Evolutionary conservation across 805 yeast species (phyloP), one percentile per base, ranked within the genome.

Genomic region (Starmerella apicola): DNA sequence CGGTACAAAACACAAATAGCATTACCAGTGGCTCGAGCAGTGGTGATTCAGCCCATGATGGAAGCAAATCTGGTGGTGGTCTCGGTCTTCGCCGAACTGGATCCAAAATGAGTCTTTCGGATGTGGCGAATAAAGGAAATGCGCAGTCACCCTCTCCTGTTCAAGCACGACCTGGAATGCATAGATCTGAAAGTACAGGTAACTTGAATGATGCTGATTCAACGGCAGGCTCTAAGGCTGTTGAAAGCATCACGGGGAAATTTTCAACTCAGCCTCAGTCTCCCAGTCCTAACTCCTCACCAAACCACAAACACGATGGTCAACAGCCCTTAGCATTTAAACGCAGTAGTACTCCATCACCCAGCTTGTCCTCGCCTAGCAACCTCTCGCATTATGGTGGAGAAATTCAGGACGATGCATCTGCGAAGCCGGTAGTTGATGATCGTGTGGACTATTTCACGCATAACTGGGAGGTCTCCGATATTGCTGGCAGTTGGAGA

Each of bases 391-490:
- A n/a, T 23, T 12, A 18, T 34, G 22, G 30, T 19, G 8, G 33
- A 23, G 9, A 12, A 16, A 10, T 41, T 15, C 36, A 37, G 18
- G 57, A 53, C 39, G 57, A 53, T 37, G 38, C 44, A 9, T 37
- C 40, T 16, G 34, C 86, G 27, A 72, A 71, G 38, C 72, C 74
- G 50, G 91, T 81, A 53, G 95, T 97, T 4, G 72, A 81, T 37
- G 72, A 78, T 39, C 96, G 86, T 56, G 98, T 91, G 7, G 99
- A 91, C 63, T 91, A 91, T 60, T 67, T 91, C 37, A 81, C 95
- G 4, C 95, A 91, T 58, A 71, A 91, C 58, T 91, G 99, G 99
- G 83, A 84, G 51, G 97, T 86, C 49, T 64, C 76, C 4, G 98
- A 91, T 57, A 82, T 91, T 23, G 82, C 94, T 10, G 82, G 82